Percentiles rank a stretch among this genome's conserved stretches.
phyloP scores from a whole-genome alignment of 2,329 filamentous ascomycete species.

The Beauveria caledonica region DNA sequence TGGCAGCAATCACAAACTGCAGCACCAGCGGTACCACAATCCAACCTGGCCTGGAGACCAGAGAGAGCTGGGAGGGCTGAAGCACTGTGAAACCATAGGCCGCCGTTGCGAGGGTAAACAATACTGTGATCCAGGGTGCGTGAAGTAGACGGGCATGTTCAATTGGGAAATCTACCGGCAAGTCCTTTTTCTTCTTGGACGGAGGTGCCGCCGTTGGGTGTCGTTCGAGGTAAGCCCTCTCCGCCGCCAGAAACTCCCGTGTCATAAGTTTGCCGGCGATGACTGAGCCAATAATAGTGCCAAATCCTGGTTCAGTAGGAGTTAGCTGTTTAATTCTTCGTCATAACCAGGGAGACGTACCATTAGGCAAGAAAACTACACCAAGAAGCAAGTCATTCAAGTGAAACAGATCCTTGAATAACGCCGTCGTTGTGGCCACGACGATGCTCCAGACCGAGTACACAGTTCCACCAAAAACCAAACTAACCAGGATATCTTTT shows the following conservation, averaged over 20 bases:
- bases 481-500: not conserved
- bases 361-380: not conserved
- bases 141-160: not conserved
- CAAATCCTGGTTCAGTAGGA: not conserved
- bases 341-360: not conserved
- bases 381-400: not conserved
- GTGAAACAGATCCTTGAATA: not conserved
- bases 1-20: not conserved
- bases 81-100: not conserved
- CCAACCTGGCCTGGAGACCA: not conserved
- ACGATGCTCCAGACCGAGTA: not conserved
- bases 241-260: not conserved
- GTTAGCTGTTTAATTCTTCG: not conserved
- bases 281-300: not conserved
- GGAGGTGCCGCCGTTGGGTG: not conserved
- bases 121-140: not conserved
- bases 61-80: not conserved
- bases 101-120: not conserved
- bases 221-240: not conserved
- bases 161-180: not conserved
- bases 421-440: not conserved
- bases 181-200: not conserved
- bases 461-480: not conserved
- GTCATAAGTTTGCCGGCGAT: not conserved
- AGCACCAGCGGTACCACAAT: not conserved